phyloP scores from a whole-genome alignment of 2,329 filamentous ascomycete species.

The Exserohilum rostratum region DNA sequence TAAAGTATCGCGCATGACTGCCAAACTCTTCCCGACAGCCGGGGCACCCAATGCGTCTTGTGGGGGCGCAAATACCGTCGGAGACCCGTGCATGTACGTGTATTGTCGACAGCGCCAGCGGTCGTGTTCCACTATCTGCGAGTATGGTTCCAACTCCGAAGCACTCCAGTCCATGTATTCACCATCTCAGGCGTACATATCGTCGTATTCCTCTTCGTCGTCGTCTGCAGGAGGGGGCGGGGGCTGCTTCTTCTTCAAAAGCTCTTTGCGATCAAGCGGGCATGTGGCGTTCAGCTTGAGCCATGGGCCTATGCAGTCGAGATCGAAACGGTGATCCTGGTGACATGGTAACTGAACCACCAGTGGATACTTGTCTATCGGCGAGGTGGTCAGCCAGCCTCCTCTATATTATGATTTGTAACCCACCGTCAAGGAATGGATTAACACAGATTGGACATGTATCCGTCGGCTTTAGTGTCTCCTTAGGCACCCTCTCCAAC shows the following conservation, averaged over 20 bases:
- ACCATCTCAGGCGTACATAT: conserved; percentile 54
- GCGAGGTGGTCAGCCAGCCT: conserved; percentile 24
- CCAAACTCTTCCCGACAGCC: neutral
- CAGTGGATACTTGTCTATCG: conserved; percentile 63
- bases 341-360: conserved; percentile 68
- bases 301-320: conserved; percentile 70
- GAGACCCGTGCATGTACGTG: neutral
- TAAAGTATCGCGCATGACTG: conserved; percentile 6
- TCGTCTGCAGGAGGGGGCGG: conserved; percentile 55
- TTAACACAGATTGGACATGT: conserved; percentile 67
- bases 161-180: conserved; percentile 5
- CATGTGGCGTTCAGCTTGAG: conserved; percentile 68
- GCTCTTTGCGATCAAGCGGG: conserved; percentile 65
- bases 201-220: conserved; percentile 59
- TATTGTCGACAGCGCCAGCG: neutral
- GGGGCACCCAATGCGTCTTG: neutral
- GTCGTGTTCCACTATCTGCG: conserved; percentile 3
- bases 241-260: conserved; percentile 60
- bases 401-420: neutral
- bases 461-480: conserved; percentile 59
- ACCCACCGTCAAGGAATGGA: conserved; percentile 63
- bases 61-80: neutral
- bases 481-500: conserved; percentile 64
- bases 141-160: conserved; percentile 10
- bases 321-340: conserved; percentile 66